A percentile compares a stretch with the other conserved stretches of the same genome.
These are phyloP conservation scores for Fraxinus americana DNA, from an alignment of 257 asterid genomes.

Conservation along the genomic window DNA sequence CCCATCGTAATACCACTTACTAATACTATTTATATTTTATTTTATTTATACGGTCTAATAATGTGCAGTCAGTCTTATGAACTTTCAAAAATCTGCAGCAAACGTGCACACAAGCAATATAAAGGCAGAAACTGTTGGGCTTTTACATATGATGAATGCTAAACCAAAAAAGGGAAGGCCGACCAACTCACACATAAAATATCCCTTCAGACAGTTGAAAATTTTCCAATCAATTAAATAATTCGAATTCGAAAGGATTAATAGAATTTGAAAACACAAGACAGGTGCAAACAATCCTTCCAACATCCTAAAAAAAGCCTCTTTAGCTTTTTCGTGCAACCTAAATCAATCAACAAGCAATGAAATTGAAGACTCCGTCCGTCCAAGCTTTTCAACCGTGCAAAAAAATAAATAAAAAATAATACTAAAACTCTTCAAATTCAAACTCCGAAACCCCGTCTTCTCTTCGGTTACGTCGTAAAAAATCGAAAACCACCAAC, in stretches of 20 bases:
- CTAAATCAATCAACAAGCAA: constrained; percentile 7
- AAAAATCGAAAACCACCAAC: constrained; percentile 15
- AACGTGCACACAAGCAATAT: too few species aligned
- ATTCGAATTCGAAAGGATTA: too few species aligned
- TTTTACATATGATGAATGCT: background rate
- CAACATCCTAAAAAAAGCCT: too few species aligned
- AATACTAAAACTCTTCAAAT: constrained; percentile 42
- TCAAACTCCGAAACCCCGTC: constrained; percentile 52
- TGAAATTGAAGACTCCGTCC: constrained; percentile 32
- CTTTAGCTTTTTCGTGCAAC: background rate
- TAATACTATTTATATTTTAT: too few species aligned
- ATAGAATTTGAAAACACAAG: background rate
- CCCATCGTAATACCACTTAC: too few species aligned
- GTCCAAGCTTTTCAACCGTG: constrained; percentile 58
- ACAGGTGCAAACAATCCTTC: background rate
- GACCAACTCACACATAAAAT: background rate
- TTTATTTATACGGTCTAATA: too few species aligned
- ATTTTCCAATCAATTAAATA: constrained; percentile 22
- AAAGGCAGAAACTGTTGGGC: too few species aligned
- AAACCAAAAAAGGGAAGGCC: background rate
- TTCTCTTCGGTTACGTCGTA: constrained; percentile 37
- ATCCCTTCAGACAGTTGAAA: constrained; percentile 18
- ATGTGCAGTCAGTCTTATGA: too few species aligned
- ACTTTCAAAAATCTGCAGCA: too few species aligned
- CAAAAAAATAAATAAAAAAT: constrained; percentile 21